Evolutionary conservation across 371 early-diverging fungal species (phyloP).

Genomic region (Actinomortierella ambigua): DNA sequence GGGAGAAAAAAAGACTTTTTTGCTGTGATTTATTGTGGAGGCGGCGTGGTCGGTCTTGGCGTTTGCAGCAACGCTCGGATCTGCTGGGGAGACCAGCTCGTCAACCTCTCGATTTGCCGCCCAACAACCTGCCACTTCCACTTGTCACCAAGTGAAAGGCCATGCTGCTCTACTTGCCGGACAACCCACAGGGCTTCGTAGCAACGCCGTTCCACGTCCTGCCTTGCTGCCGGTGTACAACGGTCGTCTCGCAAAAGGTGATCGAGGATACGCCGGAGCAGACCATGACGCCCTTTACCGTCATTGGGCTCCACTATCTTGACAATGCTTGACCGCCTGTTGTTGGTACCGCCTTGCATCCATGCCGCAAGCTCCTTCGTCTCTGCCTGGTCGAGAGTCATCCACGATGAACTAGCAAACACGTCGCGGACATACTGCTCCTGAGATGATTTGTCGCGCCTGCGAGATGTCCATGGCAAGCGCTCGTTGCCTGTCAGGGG

Average conservation of each 20-base stretch:
- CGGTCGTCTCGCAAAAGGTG: constrained; percentile 15
- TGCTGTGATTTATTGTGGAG: too few species aligned
- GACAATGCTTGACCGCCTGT: not conserved
- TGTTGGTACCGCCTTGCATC: not conserved
- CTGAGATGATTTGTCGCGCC: not conserved
- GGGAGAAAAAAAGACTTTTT: too few species aligned
- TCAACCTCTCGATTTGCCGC: constrained; percentile 12
- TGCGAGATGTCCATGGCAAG: not conserved
- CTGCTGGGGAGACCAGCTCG: not conserved
- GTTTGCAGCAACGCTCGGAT: too few species aligned
- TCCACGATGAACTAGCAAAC: constrained; percentile 21
- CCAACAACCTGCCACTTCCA: constrained; percentile 37
- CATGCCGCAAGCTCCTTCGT: not conserved
- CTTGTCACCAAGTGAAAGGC: constrained; percentile 23
- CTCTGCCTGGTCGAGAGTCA: not conserved
- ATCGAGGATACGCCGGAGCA: constrained; percentile 31
- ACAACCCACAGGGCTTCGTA: constrained; percentile 27
- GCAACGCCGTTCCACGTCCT: constrained; percentile 20
- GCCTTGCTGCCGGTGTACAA: not conserved
- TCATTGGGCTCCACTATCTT: not conserved
- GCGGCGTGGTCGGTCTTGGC: too few species aligned
- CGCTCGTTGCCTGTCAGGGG: too few species aligned
- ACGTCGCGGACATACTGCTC: constrained; percentile 17
- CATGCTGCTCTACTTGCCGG: constrained; percentile 22
- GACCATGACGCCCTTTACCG: constrained; percentile 31